Conservation (phyloP, 495 filamentous ascomycete genomes). For the Neurospora sp. region DNA sequence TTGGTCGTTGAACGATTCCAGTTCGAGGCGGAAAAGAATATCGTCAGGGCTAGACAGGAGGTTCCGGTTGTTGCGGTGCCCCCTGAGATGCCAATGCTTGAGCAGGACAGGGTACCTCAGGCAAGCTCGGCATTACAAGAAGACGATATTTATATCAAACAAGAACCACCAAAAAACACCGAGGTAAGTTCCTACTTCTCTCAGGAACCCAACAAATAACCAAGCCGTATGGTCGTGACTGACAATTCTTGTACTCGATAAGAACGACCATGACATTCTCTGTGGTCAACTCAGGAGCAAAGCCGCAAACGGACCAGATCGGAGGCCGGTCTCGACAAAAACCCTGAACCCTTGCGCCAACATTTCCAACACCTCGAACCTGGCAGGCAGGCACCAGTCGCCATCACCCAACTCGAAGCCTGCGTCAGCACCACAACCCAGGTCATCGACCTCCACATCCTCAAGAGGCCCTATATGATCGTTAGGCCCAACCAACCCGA, state of each 20-base stretch:
- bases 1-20: background rate
- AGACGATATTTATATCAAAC: too few species aligned
- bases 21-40: background rate
- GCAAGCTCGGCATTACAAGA: too few species aligned
- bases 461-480: background rate
- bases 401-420: background rate
- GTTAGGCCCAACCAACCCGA: background rate
- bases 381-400: background rate
- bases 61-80: background rate
- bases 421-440: background rate
- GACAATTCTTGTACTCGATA: too few species aligned
- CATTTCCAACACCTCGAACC: background rate
- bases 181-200: too few species aligned
- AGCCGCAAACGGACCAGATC: background rate
- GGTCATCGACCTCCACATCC: background rate
- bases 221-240: too few species aligned
- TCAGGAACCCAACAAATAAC: too few species aligned
- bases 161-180: too few species aligned
- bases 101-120: background rate
- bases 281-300: too few species aligned
- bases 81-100: too few species aligned
- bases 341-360: too few species aligned
- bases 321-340: background rate
- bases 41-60: background rate
- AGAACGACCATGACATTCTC: too few species aligned